These are phyloP conservation scores for Pythium utonaiense DNA, from an alignment of 352 stramenopile genomes.

Conservation along the genomic window DNA sequence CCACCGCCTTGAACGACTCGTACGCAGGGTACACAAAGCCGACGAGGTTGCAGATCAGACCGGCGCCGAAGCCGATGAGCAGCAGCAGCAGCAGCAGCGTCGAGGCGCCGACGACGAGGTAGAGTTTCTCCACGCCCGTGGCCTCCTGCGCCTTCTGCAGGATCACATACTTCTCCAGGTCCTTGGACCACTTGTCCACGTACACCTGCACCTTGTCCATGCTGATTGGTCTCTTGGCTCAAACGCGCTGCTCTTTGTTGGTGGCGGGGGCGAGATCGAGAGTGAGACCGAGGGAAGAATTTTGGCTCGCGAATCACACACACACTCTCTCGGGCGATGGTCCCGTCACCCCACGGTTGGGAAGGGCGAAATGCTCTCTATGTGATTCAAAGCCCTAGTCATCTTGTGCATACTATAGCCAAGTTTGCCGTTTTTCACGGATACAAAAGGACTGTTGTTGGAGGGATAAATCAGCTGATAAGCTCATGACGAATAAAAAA, in stretches of 20 bases:
- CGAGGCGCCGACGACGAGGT: conserved; percentile 65
- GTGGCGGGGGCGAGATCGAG: conserved; percentile 26
- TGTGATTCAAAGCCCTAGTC: neutral
- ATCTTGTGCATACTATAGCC: neutral
- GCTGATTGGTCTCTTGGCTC: conserved; percentile 1
- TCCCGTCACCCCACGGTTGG: conserved; percentile 22
- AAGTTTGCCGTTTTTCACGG: neutral
- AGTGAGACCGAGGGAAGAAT: conserved; percentile 18
- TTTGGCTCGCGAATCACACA: conserved; percentile 22
- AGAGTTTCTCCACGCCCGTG: conserved; percentile 87
- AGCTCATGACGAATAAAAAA: neutral
- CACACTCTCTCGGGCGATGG: conserved; percentile 17
- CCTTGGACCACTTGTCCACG: conserved; percentile 84
- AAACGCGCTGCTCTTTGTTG: conserved; percentile 9
- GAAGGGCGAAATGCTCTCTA: neutral
- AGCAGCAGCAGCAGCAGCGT: conserved; percentile 72
- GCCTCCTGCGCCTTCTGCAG: conserved; percentile 76
- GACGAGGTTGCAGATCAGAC: conserved; percentile 81
- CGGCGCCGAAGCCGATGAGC: conserved; percentile 81
- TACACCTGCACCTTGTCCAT: conserved; percentile 85
- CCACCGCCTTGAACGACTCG: conserved; percentile 85
- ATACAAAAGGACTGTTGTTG: too few relatives aligned
- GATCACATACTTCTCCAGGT: conserved; percentile 79
- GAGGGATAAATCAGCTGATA: conserved; percentile 3
- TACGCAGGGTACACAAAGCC: conserved; percentile 83